Evolutionary conservation across 805 yeast species (phyloP), one percentile per base, ranked within the genome.

Genomic region (Metschnikowia shivogae): DNA sequence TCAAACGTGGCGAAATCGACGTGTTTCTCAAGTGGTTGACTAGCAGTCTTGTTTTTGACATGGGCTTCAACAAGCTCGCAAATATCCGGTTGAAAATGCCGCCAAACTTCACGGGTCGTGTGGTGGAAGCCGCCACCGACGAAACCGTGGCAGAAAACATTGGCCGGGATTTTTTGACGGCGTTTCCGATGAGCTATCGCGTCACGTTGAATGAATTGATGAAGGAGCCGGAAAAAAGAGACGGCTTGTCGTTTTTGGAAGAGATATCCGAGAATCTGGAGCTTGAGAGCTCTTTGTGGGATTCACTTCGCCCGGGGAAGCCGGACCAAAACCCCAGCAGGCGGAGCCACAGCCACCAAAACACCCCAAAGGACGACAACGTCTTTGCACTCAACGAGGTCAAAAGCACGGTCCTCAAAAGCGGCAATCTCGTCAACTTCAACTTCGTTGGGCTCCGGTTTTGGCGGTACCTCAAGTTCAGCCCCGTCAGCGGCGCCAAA

Each of bases 391-490:
- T 68, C 26, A 58, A 63, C 12, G 50, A 43, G 5, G 50, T 55
- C 13, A 67, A 67, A 40, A 53, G 66, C 4, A 62, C 53, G 37
- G 65, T 68, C 1, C 31, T 56, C 29, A 70, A 68, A 41, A 66
- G 71, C 38, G 67, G 59, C 26, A 64, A 45, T 46, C 74, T 68
- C 29, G 68, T 76, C 34, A 80, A 73, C 58, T 72, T 73, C 53
- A 66, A 70, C 42, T 58, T 62, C 6, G 66, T 72, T 28, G 80
- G 77, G 39, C 60, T 75, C 13, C 61, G 63, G 47, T 76, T 75
- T 55, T 83, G 84, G 89, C 80, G 70, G 53, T 64, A 72, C 36
- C 57, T 86, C 53, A 76, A 78, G 46, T 70, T 85, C 40, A 73
- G 74, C 36, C 87, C 92, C 0, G 54, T 75, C 6, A 59, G 61